These are phyloP conservation scores for Trichophyton verrucosum DNA, from an alignment of 2,329 filamentous ascomycete genomes.

Conservation along the genomic window DNA sequence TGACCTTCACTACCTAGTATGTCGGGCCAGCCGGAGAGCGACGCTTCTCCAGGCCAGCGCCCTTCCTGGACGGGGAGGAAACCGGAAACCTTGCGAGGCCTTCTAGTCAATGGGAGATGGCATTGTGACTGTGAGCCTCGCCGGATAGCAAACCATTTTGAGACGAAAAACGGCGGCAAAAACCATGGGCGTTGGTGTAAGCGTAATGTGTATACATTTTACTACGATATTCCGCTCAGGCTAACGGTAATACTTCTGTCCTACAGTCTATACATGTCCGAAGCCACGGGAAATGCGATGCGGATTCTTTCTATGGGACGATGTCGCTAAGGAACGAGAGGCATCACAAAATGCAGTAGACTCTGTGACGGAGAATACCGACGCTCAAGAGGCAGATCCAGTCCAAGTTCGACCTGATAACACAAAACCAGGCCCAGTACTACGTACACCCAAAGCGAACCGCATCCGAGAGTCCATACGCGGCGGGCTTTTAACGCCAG, in stretches of 20 bases:
- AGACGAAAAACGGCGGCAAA: slow-evolving; percentile 44
- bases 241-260: background rate
- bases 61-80: background rate
- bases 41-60: background rate
- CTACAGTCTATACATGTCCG: slow-evolving; percentile 45
- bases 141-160: slow-evolving; percentile 42
- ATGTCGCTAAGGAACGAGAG: slow-evolving; percentile 42
- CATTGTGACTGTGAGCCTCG: slow-evolving; percentile 45
- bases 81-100: slow-evolving; percentile 19
- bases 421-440: background rate
- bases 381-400: background rate
- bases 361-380: background rate
- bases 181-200: slow-evolving; percentile 46
- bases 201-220: slow-evolving; percentile 9
- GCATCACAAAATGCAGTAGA: slow-evolving; percentile 38
- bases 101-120: slow-evolving; percentile 36
- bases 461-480: background rate
- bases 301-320: slow-evolving; percentile 50
- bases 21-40: background rate
- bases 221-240: background rate
- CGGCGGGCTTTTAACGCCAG: slow-evolving; percentile 24
- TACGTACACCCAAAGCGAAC: background rate
- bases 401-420: background rate
- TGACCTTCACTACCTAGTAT: background rate
- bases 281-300: slow-evolving; percentile 38